These are phyloP conservation scores for Lenwebbia sp. DNA, from an alignment of 345 rosid species.

Conservation along the genomic window DNA sequence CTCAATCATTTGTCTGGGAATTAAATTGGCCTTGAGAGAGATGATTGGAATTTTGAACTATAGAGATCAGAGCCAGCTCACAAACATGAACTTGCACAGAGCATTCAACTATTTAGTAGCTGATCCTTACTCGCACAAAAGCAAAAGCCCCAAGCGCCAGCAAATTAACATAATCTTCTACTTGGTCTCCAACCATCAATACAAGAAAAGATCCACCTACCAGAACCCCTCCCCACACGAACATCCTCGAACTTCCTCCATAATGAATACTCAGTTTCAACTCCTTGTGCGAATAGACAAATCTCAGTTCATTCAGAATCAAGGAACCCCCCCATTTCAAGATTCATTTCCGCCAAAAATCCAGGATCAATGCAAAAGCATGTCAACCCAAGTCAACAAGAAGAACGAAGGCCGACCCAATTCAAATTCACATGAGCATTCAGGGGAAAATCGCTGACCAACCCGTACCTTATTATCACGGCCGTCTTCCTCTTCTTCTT, in stretches of 20 bases:
- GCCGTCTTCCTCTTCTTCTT: conserved; percentile 10
- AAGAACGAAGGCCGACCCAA: background rate
- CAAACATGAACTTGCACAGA: background rate
- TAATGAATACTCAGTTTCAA: background rate
- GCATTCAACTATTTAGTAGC: background rate
- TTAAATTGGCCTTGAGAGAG: background rate
- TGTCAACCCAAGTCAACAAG: background rate
- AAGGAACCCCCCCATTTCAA: background rate
- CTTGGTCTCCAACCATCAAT: background rate
- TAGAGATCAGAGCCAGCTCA: background rate
- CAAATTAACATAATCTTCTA: background rate
- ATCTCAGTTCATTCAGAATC: background rate
- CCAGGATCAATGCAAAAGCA: background rate
- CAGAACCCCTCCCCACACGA: background rate
- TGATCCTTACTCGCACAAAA: background rate
- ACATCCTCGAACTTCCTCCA: background rate
- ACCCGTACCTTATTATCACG: background rate
- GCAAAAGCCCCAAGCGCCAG: background rate
- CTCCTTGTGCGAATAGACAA: background rate
- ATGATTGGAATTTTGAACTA: background rate
- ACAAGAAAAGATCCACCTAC: background rate
- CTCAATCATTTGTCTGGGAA: background rate
- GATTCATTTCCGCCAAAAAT: background rate
- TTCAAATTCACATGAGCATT: background rate
- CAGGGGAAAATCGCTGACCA: background rate